A percentile compares a stretch with the other conserved stretches of the same genome.
Evolutionary conservation across 805 yeast genomes (phyloP).

Genomic region (Ogataea henricii): DNA sequence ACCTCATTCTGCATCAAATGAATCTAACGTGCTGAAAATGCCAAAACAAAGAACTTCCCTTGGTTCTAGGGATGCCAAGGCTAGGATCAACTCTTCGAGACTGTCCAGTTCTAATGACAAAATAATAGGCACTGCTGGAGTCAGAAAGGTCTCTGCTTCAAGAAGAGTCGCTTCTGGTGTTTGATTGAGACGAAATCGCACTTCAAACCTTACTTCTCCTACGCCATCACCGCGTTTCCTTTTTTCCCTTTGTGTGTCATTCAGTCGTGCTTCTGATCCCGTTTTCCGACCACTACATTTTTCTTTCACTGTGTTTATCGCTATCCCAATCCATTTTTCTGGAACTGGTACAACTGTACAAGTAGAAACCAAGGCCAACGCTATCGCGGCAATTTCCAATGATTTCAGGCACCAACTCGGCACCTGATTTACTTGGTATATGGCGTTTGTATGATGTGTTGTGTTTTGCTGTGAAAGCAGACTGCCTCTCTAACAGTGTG

Average conservation of each 20-base stretch:
- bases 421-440: too few species aligned
- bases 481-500: too few species aligned
- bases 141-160: conserved; percentile 37
- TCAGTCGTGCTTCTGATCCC: neutral
- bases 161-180: conserved; percentile 28
- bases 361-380: too few species aligned
- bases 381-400: too few species aligned
- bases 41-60: conserved; percentile 32
- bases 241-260: neutral
- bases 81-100: conserved; percentile 25
- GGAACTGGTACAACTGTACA: too few species aligned
- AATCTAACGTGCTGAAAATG: conserved; percentile 21
- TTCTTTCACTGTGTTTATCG: neutral
- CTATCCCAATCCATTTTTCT: neutral
- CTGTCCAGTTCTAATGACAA: conserved; percentile 31
- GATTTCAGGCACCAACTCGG: too few species aligned
- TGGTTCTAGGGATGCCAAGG: conserved; percentile 23
- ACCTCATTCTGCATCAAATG: conserved; percentile 24
- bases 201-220: neutral
- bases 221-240: neutral
- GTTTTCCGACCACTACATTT: neutral
- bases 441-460: too few species aligned
- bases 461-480: too few species aligned
- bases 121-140: conserved; percentile 38
- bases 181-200: conserved; percentile 3